Base-by-base conservation (phyloP, 805 yeast species). In the Cyberlindnera maritima region DNA sequence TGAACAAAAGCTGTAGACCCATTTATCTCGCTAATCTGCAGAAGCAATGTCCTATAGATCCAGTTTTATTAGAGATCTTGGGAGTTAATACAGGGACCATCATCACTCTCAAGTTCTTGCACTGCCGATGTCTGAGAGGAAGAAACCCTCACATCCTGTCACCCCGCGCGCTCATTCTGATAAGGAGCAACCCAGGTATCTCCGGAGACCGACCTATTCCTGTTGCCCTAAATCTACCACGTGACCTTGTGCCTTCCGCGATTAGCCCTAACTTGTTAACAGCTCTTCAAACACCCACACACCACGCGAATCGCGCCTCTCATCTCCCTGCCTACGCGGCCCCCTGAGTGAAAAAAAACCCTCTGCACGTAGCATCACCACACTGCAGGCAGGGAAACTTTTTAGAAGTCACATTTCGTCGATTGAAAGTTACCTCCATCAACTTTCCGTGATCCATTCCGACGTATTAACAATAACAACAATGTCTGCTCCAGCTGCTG, bases 361-460 rank as follows among this genome's bases (percentile, higher is more conserved):
- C 10, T 20, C 26, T 21, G 14, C 40, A 40, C 34, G 31, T 7
- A 31, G 13, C 31, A 37, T 41, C 20, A 12, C 28, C 32, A 17
- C 36, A 25, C 39, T 29, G 21, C 32, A 28, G 19, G 19, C 12
- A 14, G 28, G 28, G 21, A 6, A 25, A 12, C 19, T 45, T 46
- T 39, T 31, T 36, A 37, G 43, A 26, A 28, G 28, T 17, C 41
- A 52, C 47, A 43, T 44, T 49, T 40, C 56, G 75, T 74, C 78
- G 78, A 74, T 71, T 68, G 78, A 74, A 74, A 73, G 76, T 74
- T 73, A 72, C 76, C 74, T 52, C 65, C 73, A 70, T 72, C 77
- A 69, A 71, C 75, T 74, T 74, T 74, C 78, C 78, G 69, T 65
- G 78, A 58, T 61, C 66, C 65, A 72, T 72, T 65, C 76, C 78